Conservation (phyloP, 192 early-diverging fungal species). For the Linnemannia hyalina region DNA sequence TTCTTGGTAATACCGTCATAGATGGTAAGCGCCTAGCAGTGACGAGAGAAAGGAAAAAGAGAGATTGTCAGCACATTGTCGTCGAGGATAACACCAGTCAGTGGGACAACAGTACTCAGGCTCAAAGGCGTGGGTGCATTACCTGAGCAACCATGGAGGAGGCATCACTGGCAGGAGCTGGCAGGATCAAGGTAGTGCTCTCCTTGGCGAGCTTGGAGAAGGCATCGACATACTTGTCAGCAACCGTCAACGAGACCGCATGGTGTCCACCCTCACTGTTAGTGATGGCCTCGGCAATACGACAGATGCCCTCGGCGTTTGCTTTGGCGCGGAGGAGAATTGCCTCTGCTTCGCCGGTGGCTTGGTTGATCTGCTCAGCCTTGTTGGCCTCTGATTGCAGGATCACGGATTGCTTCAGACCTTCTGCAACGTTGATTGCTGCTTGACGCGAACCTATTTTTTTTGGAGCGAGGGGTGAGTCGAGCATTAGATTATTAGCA, state of each 20-base stretch:
- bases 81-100: not conserved
- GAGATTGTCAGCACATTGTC: not conserved
- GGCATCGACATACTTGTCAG: constrained; percentile 97
- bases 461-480: too few species aligned
- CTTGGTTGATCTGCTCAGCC: constrained; percentile 88
- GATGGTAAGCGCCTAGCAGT: constrained; percentile 56
- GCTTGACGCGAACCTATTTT: constrained; percentile 78
- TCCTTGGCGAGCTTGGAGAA: constrained; percentile 93
- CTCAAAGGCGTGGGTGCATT: not conserved
- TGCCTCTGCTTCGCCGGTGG: constrained; percentile 88
- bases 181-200: constrained; percentile 91
- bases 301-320: constrained; percentile 81
- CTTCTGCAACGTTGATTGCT: constrained; percentile 97
- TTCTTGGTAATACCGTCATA: constrained; percentile 62
- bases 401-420: constrained; percentile 88
- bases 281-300: constrained; percentile 80
- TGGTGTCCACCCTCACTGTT: constrained; percentile 73
- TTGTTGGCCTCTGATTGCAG: constrained; percentile 95
- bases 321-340: constrained; percentile 87
- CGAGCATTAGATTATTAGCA: too few species aligned
- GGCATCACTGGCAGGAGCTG: constrained; percentile 82
- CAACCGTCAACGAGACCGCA: constrained; percentile 90
- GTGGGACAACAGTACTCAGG: too few species aligned
- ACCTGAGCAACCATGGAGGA: constrained; percentile 92
- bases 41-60: not conserved